Evolutionary conservation across 2,329 filamentous ascomycete genomes (phyloP).

Genomic region (Fragosphaeria purpurea): DNA sequence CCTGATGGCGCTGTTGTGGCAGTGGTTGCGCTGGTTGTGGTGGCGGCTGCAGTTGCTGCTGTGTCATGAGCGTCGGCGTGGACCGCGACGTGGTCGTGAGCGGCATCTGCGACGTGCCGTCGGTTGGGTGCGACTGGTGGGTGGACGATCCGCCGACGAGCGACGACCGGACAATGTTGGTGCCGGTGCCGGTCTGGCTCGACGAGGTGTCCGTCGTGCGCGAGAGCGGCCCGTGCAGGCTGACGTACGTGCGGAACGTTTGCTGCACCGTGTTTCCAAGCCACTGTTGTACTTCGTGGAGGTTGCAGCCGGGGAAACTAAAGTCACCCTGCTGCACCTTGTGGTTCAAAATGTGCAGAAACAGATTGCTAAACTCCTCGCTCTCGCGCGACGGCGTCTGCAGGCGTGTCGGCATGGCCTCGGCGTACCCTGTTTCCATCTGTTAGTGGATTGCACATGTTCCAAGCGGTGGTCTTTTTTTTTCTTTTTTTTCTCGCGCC

Average conservation of each 20-base stretch:
- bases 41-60: background rate
- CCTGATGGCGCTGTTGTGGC: background rate
- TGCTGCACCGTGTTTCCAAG: conserved; percentile 15
- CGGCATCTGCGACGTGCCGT: conserved; percentile 3
- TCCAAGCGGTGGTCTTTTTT: background rate
- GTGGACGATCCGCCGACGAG: conserved; percentile 11
- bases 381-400: conserved; percentile 12
- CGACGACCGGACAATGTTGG: conserved; percentile 5
- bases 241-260: conserved; percentile 15
- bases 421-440: conserved; percentile 13
- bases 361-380: conserved; percentile 16
- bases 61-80: background rate
- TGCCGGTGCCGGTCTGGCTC: conserved; percentile 8
- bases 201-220: conserved; percentile 14
- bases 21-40: background rate
- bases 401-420: conserved; percentile 1
- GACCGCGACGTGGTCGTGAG: conserved; percentile 1
- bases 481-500: background rate
- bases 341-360: conserved; percentile 17
- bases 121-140: conserved; percentile 1
- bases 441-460: no score
- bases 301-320: conserved; percentile 6
- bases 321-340: conserved; percentile 17
- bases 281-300: conserved; percentile 11
- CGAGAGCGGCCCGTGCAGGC: conserved; percentile 11